Evolutionary conservation across 306 rosid genomes (phyloP).

Genomic region (Quillaja saponaria): DNA sequence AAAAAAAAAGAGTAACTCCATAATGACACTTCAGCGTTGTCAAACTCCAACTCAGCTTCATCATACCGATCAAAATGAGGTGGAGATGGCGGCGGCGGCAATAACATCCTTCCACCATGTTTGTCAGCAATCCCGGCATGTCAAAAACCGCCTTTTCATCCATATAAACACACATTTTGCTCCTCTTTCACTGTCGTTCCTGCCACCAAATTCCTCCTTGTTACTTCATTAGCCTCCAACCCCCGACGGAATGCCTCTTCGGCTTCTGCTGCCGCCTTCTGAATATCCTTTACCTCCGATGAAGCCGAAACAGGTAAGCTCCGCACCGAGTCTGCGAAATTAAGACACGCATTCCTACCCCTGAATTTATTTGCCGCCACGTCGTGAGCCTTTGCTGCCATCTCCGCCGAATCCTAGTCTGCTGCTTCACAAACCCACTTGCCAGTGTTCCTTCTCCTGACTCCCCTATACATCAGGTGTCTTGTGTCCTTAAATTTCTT

Average conservation of each 20-base stretch:
- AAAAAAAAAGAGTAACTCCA: conserved; percentile 71
- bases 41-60: conserved; percentile 45
- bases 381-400: conserved; percentile 90
- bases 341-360: conserved; percentile 62
- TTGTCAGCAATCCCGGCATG: conserved; percentile 55
- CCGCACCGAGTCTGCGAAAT: conserved; percentile 75
- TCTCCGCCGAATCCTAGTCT: conserved; percentile 59
- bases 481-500: conserved; percentile 91
- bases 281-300: conserved; percentile 55
- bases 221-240: conserved; percentile 6
- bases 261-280: conserved; percentile 56
- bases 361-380: conserved; percentile 69
- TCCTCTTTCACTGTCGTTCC: background rate
- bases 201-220: background rate
- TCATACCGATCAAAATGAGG: no score
- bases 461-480: conserved; percentile 76
- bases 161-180: conserved; percentile 27
- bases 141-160: conserved; percentile 50
- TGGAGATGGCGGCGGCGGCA: conserved; percentile 59
- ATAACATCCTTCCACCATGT: conserved; percentile 63
- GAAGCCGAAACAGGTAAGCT: conserved; percentile 55
- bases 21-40: conserved; percentile 55
- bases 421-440: conserved; percentile 85
- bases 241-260: conserved; percentile 62
- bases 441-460: conserved; percentile 62